These are phyloP conservation scores for Nissolia schottii DNA, from an alignment of 306 rosid genomes.

Conservation along the genomic window DNA sequence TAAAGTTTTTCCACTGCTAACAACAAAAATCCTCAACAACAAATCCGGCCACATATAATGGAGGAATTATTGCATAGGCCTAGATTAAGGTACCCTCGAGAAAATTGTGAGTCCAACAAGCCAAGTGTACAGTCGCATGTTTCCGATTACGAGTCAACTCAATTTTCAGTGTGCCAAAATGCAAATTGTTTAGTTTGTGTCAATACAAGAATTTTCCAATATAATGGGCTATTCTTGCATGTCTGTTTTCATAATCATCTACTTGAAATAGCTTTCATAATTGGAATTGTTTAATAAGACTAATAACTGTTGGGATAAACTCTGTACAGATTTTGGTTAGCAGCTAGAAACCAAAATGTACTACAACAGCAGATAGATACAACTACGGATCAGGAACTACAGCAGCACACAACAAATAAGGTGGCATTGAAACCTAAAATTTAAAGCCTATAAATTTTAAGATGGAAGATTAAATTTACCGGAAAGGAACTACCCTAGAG, in stretches of 20 bases:
- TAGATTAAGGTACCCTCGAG: no score
- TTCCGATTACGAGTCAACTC: no score
- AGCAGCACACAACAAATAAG: conserved; percentile 29
- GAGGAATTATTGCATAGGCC: no score
- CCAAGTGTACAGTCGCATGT: no score
- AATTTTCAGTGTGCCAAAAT: no score
- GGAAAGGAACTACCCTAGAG: conserved; percentile 31
- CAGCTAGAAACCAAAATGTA: conserved; percentile 31
- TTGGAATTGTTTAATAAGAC: conserved; percentile 32
- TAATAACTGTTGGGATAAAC: conserved; percentile 38
- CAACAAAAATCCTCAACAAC: no score
- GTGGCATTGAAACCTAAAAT: conserved; percentile 30
- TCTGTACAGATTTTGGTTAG: conserved; percentile 70
- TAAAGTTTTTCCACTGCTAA: no score
- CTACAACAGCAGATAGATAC: conserved; percentile 34
- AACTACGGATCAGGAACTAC: conserved; percentile 37
- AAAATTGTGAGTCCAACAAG: no score
- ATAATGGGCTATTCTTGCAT: background rate
- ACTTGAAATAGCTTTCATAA: conserved; percentile 29
- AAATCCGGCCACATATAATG: no score
- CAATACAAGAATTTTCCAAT: background rate
- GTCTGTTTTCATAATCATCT: conserved; percentile 3
- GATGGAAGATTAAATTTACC: conserved; percentile 29
- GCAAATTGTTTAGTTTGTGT: no score
- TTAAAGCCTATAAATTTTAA: conserved; percentile 37